Evolutionary conservation across 2,329 filamentous ascomycete genomes (phyloP).

Genomic region (Bertia moriformis): DNA sequence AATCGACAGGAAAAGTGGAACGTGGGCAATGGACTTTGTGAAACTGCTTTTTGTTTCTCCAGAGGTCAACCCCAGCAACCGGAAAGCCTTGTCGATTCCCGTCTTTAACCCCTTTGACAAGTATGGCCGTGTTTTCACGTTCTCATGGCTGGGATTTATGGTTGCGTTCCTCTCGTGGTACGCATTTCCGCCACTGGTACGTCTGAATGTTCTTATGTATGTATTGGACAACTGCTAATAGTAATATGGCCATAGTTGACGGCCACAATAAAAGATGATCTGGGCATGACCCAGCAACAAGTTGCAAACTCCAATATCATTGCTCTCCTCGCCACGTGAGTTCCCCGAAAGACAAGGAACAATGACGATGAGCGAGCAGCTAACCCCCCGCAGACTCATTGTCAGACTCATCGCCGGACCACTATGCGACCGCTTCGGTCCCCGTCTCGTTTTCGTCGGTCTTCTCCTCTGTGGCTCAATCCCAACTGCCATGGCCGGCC

Average conservation of each 20-base stretch:
- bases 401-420: conserved; percentile 68
- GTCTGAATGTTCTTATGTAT: conserved; percentile 10
- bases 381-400: conserved; percentile 39
- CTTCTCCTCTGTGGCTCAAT: conserved; percentile 65
- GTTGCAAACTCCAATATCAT: conserved; percentile 85
- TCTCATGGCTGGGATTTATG: conserved; percentile 77
- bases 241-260: conserved; percentile 29
- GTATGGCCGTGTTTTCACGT: conserved; percentile 81
- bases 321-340: conserved; percentile 56
- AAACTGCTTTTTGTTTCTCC: conserved; percentile 36
- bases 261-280: conserved; percentile 66
- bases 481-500: conserved; percentile 68
- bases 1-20: too few relatives aligned
- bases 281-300: conserved; percentile 55
- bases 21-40: conserved; percentile 8
- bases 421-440: conserved; percentile 72
- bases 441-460: conserved; percentile 66
- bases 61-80: conserved; percentile 69
- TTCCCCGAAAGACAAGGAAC: conserved; percentile 3
- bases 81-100: conserved; percentile 69
- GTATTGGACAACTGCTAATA: too few relatives aligned
- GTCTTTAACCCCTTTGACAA: conserved; percentile 63
- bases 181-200: conserved; percentile 72
- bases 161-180: conserved; percentile 87
- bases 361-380: neutral